A percentile compares a stretch with the other conserved stretches of the same genome.
These are phyloP conservation scores for Lentinula aciculospora DNA, from an alignment of 768 basidiomycete species.

Conservation along the genomic window DNA sequence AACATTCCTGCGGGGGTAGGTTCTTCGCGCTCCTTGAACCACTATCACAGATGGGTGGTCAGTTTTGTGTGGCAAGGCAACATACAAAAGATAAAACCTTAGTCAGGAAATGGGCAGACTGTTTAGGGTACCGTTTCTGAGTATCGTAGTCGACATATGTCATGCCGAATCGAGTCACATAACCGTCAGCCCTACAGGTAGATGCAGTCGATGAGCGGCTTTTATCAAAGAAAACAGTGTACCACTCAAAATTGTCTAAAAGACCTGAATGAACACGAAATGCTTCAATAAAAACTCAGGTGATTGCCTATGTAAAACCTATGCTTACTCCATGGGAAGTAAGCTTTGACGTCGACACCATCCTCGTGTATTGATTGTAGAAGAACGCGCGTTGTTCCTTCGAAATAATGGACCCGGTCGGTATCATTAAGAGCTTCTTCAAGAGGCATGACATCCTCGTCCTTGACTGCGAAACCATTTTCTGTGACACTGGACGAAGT, in stretches of 20 bases:
- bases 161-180: conserved; percentile 61
- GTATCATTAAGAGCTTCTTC: conserved; percentile 50
- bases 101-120: conserved; percentile 50
- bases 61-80: not conserved
- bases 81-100: conserved; percentile 29
- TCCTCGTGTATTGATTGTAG: conserved; percentile 57
- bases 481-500: conserved; percentile 51
- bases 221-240: conserved; percentile 8
- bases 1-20: not conserved
- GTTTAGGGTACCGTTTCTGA: conserved; percentile 61
- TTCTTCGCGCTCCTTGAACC: conserved; percentile 30
- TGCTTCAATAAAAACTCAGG: not conserved
- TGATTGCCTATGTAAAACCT: not conserved
- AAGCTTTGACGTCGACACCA: conserved; percentile 54
- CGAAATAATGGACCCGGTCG: conserved; percentile 67
- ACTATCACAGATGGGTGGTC: conserved; percentile 19
- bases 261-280: conserved; percentile 33
- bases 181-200: conserved; percentile 52
- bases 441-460: conserved; percentile 48
- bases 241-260: conserved; percentile 71
- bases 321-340: conserved; percentile 64
- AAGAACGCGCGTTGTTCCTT: conserved; percentile 48
- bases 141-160: conserved; percentile 70
- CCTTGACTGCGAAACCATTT: conserved; percentile 68
- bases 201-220: not conserved